Evolutionary conservation across 2,329 filamentous ascomycete species (phyloP), one percentile per base, ranked within the genome.

Genomic region (Lachnellula willkommii): DNA sequence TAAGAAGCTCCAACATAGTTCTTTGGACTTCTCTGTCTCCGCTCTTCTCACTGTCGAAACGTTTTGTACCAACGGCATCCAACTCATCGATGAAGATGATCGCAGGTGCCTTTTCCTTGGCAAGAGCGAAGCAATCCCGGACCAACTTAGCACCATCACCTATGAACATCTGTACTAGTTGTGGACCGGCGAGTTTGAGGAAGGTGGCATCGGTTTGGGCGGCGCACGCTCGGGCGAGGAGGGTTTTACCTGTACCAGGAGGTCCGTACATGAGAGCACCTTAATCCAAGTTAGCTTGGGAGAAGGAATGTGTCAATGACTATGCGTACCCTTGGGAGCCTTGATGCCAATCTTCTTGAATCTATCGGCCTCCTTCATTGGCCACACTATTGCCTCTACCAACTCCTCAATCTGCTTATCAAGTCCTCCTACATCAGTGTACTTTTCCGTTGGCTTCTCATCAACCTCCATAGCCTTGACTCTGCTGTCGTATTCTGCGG

Each of bases 261-360:
- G 90, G 90, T 1, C 94, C 94, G 73, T 99, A 99, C 94, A 99
- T 99, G 60, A 99, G 78, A 59, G 94, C 94, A 74, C 94, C 94
- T 95, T 59, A 37, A 43, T 40, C 28, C 50, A n/a, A 53, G 47
- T 59, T n/a, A 63, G 36, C 35, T 50, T 43, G 22, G 37, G 32
- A 20, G 22, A 15, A 2, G 7, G 5, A 15, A 39, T 56, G 37
- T 52, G 32, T 47, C 37, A 52, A 65, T 74, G 56, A 49, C 32
- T 50, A 37, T 54, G 66, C 75, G 60, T 83, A 96, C 94, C 94
- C 77, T 99, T 99, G 14, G 94, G 94, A 42, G 94, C 93, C 78
- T 99, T 99, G 80, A 99, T 99, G 65, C 94, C 94, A 69, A 99
- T 96, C 82, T 96, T 97, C 82, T 96, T 97, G 79, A 99, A 99